phyloP scores from a whole-genome alignment of 768 basidiomycete species.

The Candolleomyces aberdarensis region DNA sequence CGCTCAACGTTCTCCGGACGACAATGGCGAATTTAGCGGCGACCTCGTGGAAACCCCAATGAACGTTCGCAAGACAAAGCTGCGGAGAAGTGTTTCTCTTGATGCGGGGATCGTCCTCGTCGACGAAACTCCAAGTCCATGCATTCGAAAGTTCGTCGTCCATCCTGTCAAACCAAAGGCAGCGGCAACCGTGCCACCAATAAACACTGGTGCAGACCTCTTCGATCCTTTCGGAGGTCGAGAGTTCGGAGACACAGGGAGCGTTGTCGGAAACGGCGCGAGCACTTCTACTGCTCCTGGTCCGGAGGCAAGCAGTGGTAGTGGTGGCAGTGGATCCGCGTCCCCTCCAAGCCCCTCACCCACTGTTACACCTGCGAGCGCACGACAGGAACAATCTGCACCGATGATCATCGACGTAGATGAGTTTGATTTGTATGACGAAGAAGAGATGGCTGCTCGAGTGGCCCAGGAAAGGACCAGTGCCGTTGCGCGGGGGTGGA shows the following conservation, averaged over 20 bases:
- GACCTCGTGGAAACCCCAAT: constrained; percentile 1
- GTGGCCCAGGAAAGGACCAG: constrained; percentile 7
- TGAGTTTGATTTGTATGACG: constrained; percentile 19
- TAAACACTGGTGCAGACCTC: neutral
- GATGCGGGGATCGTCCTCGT: neutral
- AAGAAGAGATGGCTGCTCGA: constrained; percentile 20
- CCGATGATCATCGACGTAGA: constrained; percentile 24
- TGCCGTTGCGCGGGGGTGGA: constrained; percentile 28
- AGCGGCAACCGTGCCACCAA: neutral
- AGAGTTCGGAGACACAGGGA: neutral
- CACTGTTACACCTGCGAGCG: constrained; percentile 25
- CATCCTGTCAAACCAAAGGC: neutral
- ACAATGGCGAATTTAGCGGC: neutral
- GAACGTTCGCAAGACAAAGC: neutral
- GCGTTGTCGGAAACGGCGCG: neutral
- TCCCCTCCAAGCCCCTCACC: constrained; percentile 35
- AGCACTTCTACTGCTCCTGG: neutral
- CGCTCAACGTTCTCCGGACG: neutral
- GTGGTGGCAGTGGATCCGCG: constrained; percentile 20
- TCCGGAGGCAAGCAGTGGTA: neutral
- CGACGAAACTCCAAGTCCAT: neutral
- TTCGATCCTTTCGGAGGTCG: neutral
- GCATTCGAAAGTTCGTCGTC: neutral
- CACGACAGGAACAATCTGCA: constrained; percentile 7
- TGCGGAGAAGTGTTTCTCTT: neutral